These are phyloP conservation scores for Trichoderma parareesei DNA, from an alignment of 495 filamentous ascomycete species.

Conservation along the genomic window DNA sequence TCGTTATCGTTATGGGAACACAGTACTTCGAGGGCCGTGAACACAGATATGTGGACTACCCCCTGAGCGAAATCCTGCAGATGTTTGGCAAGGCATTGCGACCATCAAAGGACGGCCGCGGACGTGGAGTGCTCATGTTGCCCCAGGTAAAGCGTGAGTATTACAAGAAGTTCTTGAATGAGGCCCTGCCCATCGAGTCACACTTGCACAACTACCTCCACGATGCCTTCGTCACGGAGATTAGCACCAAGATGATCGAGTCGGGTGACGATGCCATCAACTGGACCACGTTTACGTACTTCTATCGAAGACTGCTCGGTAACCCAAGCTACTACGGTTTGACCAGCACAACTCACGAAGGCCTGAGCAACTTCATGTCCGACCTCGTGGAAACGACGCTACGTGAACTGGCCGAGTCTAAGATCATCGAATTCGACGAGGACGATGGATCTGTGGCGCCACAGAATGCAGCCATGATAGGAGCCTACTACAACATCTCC, in stretches of 20 bases:
- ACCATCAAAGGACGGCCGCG: conserved; percentile 63
- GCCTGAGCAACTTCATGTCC: conserved; percentile 86
- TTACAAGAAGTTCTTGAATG: conserved; percentile 97
- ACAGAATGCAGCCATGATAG: conserved; percentile 94
- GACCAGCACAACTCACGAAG: conserved; percentile 82
- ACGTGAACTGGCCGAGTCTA: conserved; percentile 84
- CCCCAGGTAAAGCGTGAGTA: conserved; percentile 91
- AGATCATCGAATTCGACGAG: conserved; percentile 95
- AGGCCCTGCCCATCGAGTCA: conserved; percentile 91
- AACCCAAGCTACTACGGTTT: conserved; percentile 97
- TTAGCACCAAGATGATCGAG: conserved; percentile 85
- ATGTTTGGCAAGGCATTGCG: conserved; percentile 96
- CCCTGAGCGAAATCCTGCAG: conserved; percentile 93
- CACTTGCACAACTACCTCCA: conserved; percentile 85
- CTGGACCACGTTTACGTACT: conserved; percentile 97
- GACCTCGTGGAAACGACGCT: conserved; percentile 91
- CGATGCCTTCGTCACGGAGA: conserved; percentile 94
- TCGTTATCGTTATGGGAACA: conserved; percentile 97
- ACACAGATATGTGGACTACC: conserved; percentile 96
- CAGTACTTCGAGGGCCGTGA: conserved; percentile 97
- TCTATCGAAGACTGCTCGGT: conserved; percentile 92
- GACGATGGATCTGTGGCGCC: conserved; percentile 88
- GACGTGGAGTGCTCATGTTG: conserved; percentile 89
- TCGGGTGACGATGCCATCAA: conserved; percentile 97
- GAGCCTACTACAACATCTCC: conserved; percentile 97